Base-by-base conservation (phyloP, 106 monocot species). In the Dioscorea dumetorum region DNA sequence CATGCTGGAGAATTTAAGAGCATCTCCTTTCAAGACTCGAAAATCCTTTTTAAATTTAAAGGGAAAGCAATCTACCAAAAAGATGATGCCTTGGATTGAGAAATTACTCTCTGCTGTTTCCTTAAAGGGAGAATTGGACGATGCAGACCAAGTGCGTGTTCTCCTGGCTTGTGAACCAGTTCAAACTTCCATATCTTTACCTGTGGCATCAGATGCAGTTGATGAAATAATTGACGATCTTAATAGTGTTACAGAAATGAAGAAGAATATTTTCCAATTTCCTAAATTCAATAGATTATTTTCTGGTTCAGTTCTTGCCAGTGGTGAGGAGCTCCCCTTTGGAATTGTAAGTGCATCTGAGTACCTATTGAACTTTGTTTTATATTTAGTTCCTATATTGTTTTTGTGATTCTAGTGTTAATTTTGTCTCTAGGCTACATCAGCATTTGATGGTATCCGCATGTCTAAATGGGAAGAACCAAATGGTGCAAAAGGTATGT, bases 391-490 rank as follows among this genome's bases (percentile, higher is more conserved):
- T 24, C 59, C 15, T 12, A 3, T 58, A 49, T 67, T 66, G 24
- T 64, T 67, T 49, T 22, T 67, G 5, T 33, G 33, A n/a, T 50
- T 64, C 3, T 12, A 49, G 16, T 74, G 17, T 50, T 68, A 65
- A 19, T 51, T 33, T 33, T 35, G 12, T 60, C 49, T 69, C 22
- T 72, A 95, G 95, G 81, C 85, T 63, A 95, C 85, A 53, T 71
- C 88, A 66, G 95, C 95, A 73, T 91, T 91, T 88, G 95, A 95
- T 69, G 95, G 95, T 41, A 71, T 68, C 52, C 75, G 63, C 59
- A 48, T 33, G 8, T 83, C 83, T 67, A 95, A 95, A 79, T 95
- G 95, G 91, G 95, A 88, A 75, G 91, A 95, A 76, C 95, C 95
- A 65, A 84, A 85, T 84, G 95, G 95, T 58, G 88, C 91, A 63